Evolutionary conservation across 2,329 filamentous ascomycete genomes (phyloP).

Genomic region (Lachnellula suecica): DNA sequence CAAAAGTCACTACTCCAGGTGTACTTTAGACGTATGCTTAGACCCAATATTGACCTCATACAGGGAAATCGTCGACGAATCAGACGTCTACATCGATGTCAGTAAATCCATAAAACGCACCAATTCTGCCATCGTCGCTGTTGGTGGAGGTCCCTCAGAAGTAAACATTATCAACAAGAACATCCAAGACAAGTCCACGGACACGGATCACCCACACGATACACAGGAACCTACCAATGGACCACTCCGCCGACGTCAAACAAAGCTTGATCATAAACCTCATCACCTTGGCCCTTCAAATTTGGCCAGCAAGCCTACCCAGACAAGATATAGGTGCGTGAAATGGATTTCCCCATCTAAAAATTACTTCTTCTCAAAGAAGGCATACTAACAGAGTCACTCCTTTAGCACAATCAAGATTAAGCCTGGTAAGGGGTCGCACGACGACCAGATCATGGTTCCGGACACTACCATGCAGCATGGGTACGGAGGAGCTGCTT

Average conservation of each 20-base stretch:
- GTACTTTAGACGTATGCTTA: neutral
- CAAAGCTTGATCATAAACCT: slow-evolving; percentile 40
- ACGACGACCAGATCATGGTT: neutral
- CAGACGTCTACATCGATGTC: slow-evolving; percentile 92
- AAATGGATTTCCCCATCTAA: neutral
- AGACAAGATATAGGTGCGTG: slow-evolving; percentile 54
- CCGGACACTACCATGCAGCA: neutral
- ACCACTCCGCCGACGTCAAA: neutral
- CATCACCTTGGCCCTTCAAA: slow-evolving; percentile 65
- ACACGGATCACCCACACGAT: neutral
- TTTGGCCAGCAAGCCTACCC: slow-evolving; percentile 59
- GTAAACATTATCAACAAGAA: neutral
- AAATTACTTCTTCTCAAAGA: neutral
- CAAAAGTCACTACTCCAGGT: too few species aligned
- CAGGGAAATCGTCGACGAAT: slow-evolving; percentile 95
- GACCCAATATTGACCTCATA: neutral
- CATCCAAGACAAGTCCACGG: neutral
- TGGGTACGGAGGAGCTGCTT: slow-evolving; percentile 36
- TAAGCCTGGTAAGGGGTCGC: neutral
- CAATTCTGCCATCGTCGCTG: too few species aligned
- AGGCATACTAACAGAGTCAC: neutral
- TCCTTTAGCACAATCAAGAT: neutral
- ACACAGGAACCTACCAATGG: neutral
- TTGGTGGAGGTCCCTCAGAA: neutral
- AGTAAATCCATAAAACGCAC: slow-evolving; percentile 87